Evolutionary conservation across 192 early-diverging fungal genomes (phyloP), one percentile per base, ranked within the genome.

Genomic region (Backusella westeae): DNA sequence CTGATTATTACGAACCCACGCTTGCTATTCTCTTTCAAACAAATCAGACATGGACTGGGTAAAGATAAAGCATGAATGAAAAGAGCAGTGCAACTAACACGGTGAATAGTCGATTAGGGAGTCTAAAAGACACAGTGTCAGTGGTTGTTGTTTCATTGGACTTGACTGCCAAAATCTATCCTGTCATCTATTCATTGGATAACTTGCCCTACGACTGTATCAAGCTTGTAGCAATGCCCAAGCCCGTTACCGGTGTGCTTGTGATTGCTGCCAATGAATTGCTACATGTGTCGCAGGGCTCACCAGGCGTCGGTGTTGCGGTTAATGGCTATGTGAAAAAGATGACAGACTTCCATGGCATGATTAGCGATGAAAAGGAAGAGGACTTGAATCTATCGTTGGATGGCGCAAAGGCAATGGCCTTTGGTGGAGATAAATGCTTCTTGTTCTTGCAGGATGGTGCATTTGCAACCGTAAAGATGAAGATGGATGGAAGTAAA

Each of bases 1-100:
- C 93, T 69, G 97, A 94, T 35, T 99, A 95, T 68, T 88, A 94
- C 59, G 96, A 96, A 79, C 98, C 98, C 5, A 97, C 96, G 8
- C 86, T 99, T 34, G 97, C 95, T 0, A 93, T 99, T 75, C 83
- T 99, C 72, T 98, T 94, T 80, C 93, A 98, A 81, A 85, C 94
- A 21, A 81, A 87, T 53, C 91, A 93, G 49, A 94, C 94, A 26
- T 98, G 96, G 96, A 89, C 96, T 2, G 96, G 95, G 85, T 92
- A 90, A 72, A 81, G 82, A 17, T 77, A 80, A 23, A 73, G 39
- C 10, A 66, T 36, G 6, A 32, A 32, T 32, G 32, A 32, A 32
- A 3, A 2, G 32, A 3, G 32, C 0, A 32, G 1, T 32, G 2
- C 32, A 35, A 69, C 46, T 34, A 23, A 59, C n/a, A 49, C 15